Evolutionary conservation across 805 yeast species (phyloP).

Genomic region (Saccharomycopsis amapae): DNA sequence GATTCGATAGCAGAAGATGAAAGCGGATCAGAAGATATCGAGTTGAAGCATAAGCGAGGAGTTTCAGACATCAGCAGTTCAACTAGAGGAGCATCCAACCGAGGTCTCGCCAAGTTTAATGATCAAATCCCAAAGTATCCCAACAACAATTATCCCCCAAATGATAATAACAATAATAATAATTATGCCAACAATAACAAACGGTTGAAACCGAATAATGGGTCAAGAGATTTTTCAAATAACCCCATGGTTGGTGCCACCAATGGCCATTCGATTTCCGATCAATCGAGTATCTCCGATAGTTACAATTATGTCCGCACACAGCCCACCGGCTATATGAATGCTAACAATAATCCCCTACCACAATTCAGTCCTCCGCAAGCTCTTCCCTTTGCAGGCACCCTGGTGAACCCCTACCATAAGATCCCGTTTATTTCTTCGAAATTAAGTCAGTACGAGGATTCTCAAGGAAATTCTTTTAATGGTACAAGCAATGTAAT

Average conservation of each 20-base stretch:
- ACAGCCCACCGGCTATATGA: conserved; percentile 3
- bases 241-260: neutral
- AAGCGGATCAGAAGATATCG: conserved; percentile 14
- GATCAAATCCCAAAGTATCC: conserved; percentile 18
- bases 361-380: too few relatives aligned
- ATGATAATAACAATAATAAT: conserved; percentile 7
- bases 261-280: neutral
- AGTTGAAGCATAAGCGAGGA: conserved; percentile 22
- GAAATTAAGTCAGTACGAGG: conserved; percentile 13
- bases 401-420: too few relatives aligned
- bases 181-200: neutral
- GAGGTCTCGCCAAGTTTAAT: neutral
- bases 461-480: neutral
- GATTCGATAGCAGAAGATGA: conserved; percentile 13
- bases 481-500: neutral
- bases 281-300: neutral
- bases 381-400: too few relatives aligned
- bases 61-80: conserved; percentile 4
- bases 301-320: conserved; percentile 11
- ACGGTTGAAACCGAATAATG: too few relatives aligned
- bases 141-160: conserved; percentile 17
- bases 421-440: conserved; percentile 14
- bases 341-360: too few relatives aligned
- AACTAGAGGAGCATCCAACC: neutral
- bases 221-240: neutral